Evolutionary conservation across 2,329 filamentous ascomycete genomes (phyloP), one percentile per base, ranked within the genome.

Genomic region (Xylogone sp.): DNA sequence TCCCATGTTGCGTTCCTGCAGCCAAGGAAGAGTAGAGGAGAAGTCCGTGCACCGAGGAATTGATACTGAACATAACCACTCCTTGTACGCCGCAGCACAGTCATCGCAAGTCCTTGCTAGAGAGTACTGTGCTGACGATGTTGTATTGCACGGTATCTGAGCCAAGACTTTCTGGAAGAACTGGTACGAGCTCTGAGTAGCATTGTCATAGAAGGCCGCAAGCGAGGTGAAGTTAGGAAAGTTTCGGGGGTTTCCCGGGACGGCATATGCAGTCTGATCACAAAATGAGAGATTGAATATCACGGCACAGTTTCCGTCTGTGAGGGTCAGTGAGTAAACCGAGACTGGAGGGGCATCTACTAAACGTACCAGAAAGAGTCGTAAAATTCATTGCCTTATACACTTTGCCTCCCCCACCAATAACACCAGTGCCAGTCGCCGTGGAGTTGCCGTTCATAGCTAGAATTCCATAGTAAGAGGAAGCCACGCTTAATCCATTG

Each of bases 11-110:
- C 94, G 87, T 19, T 78, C 74, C 54, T 84, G 81, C 9, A 67
- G 70, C 56, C 75, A 68, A 1, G 75, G 49, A 13, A 75, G 73
- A 1, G 68, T 62, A 46, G 76, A 81, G 47, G 78, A 81, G 62
- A 88, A 94, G 71, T 97, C 93, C 63, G 90, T 86, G 73, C 94
- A 99, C 24, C 92, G 88, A 1, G 94, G 94, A 55, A 99, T 94
- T 16, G 84, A 87, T 22, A 97, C 91, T 21, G 90, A 88, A 73
- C 94, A 99, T 19, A 99, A 84, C 94, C 94, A 99, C 63, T 84
- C 77, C 68, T 95, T 97, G 78, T 99, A 99, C 8, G 90, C 90
- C 1, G 67, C 64, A 16, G 76, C 81, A 70, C 94, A 99, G 68
- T 95, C 81, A 43, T 74, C 69, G 74, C 94, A 99, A 59, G 71